Evolutionary conservation across 495 filamentous ascomycete genomes (phyloP), one percentile per base, ranked within the genome.

Genomic region (Lichina pygmaea): DNA sequence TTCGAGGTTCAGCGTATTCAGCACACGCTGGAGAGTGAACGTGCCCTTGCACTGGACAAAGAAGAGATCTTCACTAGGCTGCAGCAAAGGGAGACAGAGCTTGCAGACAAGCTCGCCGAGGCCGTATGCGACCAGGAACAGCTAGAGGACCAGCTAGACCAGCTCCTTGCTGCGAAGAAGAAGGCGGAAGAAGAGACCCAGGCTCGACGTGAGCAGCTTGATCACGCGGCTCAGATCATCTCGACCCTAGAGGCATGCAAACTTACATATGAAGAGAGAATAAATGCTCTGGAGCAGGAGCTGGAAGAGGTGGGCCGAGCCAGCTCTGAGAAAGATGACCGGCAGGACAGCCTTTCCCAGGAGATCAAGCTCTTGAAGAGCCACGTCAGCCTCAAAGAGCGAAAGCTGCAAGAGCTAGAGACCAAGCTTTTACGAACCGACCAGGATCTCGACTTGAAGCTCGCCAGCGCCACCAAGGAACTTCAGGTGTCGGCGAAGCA

Each of bases 51-150:
- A 0, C 64, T 99, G 7, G 91, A 99, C 58, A 99, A 95, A 55
- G 91, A 99, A 51, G 89, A 95, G 50, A 95, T 99, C 36, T 94
- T 94, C 64, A 89, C 86, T 55, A 71, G 91, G 13, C 66, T 94
- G n/a, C 86, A 93, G 54, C 57, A 77, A 34, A 75, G 86, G 24
- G 89, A 95, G 56, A 72, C 75, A 5, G 86, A 94, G 53, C 66
- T 99, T 0, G 76, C 70, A 13, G 91, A 99, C 53, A 93, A 95
- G 60, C 65, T 99, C 16, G 70, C 83, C 10, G 89, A 77, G 33
- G 86, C 89, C n/a, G 68, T 94, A 42, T 79, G 93, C 13, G 91
- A 99, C 51, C 89, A 95, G 58, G 91, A 95, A 54, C 73, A 72
- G 33, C 70, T 95, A 2, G 91, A 99, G 57, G 81, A 85, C 41